Evolutionary conservation across 2,329 filamentous ascomycete species (phyloP).

Genomic region (Trichoderma citrinoviride): DNA sequence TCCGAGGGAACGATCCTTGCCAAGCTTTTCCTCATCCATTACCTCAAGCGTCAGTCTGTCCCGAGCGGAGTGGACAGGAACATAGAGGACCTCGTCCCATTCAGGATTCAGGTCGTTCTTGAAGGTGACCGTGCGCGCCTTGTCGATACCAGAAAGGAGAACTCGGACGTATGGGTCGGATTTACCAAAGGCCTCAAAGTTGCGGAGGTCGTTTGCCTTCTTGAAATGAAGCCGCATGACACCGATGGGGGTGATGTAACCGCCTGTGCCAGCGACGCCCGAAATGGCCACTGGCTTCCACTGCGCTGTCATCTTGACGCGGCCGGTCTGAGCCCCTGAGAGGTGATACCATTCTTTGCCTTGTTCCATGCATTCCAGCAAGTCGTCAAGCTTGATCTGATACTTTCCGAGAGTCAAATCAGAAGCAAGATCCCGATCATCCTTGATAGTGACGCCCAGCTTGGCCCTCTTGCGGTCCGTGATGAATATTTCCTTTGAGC

Average conservation of each 20-base stretch:
- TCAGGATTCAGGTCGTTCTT: constrained; percentile 93
- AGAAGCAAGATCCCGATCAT: constrained; percentile 79
- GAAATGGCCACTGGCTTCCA: constrained; percentile 94
- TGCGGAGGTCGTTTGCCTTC: constrained; percentile 77
- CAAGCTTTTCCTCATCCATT: constrained; percentile 93
- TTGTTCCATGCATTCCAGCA: constrained; percentile 85
- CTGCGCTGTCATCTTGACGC: constrained; percentile 84
- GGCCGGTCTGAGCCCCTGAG: constrained; percentile 73
- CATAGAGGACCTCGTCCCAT: constrained; percentile 93
- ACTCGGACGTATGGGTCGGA: constrained; percentile 93
- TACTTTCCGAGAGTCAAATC: constrained; percentile 89
- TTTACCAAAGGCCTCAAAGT: constrained; percentile 93
- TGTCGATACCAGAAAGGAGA: constrained; percentile 84
- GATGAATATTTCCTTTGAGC: constrained; percentile 89
- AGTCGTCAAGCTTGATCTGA: constrained; percentile 91
- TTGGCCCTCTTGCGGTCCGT: constrained; percentile 89
- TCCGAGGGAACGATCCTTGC: constrained; percentile 85
- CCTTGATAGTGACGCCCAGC: constrained; percentile 89
- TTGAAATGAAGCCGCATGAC: constrained; percentile 94
- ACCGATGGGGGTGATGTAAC: constrained; percentile 90
- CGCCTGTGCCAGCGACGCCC: constrained; percentile 75
- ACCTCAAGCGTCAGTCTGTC: constrained; percentile 88
- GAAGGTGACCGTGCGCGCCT: constrained; percentile 90
- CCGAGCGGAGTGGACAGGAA: constrained; percentile 80
- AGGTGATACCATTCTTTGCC: constrained; percentile 97